phyloP scores from a whole-genome alignment of 176 grass and related monocot genomes.

The Ampelocalamus luodianensis region DNA sequence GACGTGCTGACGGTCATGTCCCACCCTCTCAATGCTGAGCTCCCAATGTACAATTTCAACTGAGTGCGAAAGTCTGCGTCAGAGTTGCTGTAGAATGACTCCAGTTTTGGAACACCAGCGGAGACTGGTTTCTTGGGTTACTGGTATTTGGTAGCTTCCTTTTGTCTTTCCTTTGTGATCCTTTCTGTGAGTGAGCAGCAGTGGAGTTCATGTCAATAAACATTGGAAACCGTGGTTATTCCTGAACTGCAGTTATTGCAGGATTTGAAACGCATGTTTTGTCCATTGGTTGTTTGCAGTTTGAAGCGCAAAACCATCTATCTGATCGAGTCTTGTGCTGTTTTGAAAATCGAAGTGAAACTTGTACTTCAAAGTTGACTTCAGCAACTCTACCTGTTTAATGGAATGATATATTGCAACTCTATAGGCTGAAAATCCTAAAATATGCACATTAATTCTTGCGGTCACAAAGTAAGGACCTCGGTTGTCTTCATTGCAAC shows the following conservation, averaged over 20 bases:
- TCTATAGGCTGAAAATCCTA: too few relatives aligned
- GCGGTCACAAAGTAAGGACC: too few relatives aligned
- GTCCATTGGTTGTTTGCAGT: not conserved
- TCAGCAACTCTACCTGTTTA: too few relatives aligned
- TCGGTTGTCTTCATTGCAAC: too few relatives aligned
- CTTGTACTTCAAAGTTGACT: not conserved
- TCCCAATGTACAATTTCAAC: slow-evolving; percentile 63
- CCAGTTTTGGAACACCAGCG: slow-evolving; percentile 21
- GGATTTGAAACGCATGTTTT: not conserved
- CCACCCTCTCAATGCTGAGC: slow-evolving; percentile 58
- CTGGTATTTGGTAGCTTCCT: slow-evolving; percentile 28
- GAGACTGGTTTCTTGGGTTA: slow-evolving; percentile 9
- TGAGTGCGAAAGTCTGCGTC: slow-evolving; percentile 17
- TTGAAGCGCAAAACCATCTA: not conserved
- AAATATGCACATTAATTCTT: too few relatives aligned
- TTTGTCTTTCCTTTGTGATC: not conserved
- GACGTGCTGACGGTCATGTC: slow-evolving; percentile 65
- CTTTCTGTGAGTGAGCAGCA: not conserved
- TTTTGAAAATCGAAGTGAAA: not conserved
- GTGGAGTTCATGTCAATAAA: slow-evolving; percentile 34
- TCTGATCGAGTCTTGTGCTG: not conserved
- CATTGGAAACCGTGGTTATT: slow-evolving; percentile 11
- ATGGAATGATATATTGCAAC: too few relatives aligned
- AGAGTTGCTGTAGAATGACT: slow-evolving; percentile 11
- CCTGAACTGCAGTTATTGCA: not conserved